phyloP scores from a whole-genome alignment of 495 filamentous ascomycete genomes.

The Aspergillus sparsus region DNA sequence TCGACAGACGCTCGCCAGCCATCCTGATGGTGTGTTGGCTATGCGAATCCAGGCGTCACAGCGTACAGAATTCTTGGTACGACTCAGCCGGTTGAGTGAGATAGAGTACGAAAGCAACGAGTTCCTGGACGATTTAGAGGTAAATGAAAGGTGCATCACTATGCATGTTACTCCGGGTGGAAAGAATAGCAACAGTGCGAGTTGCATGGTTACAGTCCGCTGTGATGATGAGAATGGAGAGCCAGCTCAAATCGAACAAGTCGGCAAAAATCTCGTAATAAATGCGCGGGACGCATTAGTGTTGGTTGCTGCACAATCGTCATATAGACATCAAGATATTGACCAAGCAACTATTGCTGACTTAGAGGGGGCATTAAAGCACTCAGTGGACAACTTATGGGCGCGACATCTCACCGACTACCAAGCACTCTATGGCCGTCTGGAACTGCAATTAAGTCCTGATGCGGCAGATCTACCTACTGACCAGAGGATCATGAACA shows the following conservation, averaged over 20 bases:
- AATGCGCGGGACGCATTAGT: slow-evolving; percentile 34
- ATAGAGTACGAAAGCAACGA: slow-evolving; percentile 44
- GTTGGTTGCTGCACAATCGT: slow-evolving; percentile 44
- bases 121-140: slow-evolving; percentile 38
- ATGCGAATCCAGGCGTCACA: slow-evolving; percentile 38
- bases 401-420: slow-evolving; percentile 37
- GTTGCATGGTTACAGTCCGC: slow-evolving; percentile 32
- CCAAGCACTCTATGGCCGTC: slow-evolving; percentile 33
- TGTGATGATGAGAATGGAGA: slow-evolving; percentile 28
- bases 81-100: slow-evolving; percentile 37
- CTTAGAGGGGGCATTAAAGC: slow-evolving; percentile 25
- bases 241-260: slow-evolving; percentile 21
- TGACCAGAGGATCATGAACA: slow-evolving; percentile 28
- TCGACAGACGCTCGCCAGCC: slow-evolving; percentile 42
- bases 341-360: slow-evolving; percentile 28
- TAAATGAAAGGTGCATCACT: slow-evolving; percentile 28
- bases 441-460: slow-evolving; percentile 33
- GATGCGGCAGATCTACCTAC: slow-evolving; percentile 31
- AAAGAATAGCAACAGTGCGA: slow-evolving; percentile 32
- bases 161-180: slow-evolving; percentile 47
- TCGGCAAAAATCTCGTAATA: slow-evolving; percentile 36
- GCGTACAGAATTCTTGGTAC: slow-evolving; percentile 28
- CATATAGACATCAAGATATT: slow-evolving; percentile 35
- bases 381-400: slow-evolving; percentile 27
- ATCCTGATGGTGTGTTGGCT: slow-evolving; percentile 46